phyloP scores from a whole-genome alignment of 2,329 filamentous ascomycete genomes.

The Chrysoporthe cubensis region DNA sequence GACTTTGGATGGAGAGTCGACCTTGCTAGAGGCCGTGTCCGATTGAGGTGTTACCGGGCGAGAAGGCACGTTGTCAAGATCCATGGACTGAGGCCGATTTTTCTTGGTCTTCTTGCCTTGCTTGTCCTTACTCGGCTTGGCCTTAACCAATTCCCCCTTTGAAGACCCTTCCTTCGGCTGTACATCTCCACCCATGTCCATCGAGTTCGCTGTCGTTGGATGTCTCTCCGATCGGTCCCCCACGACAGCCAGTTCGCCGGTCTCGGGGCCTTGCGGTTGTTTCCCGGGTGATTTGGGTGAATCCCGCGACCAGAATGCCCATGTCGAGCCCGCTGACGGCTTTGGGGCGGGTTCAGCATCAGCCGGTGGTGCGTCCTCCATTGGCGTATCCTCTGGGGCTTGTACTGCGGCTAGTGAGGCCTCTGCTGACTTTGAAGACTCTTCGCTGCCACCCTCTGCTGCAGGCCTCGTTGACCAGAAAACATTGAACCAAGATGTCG shows the following conservation, averaged over 20 bases:
- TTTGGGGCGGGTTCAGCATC: conserved; percentile 38
- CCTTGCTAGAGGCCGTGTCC: conserved; percentile 35
- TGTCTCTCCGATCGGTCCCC: conserved; percentile 61
- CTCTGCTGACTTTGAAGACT: conserved; percentile 25
- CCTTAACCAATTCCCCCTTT: conserved; percentile 41
- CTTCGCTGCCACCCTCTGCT: conserved; percentile 14
- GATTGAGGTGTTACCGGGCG: conserved; percentile 41
- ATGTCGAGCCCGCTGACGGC: conserved; percentile 66
- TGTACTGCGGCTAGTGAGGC: conserved; percentile 32
- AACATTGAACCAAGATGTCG: conserved; percentile 41
- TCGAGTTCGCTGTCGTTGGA: conserved; percentile 51
- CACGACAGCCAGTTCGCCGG: conserved; percentile 60
- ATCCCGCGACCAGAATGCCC: conserved; percentile 80
- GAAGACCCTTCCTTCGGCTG: conserved; percentile 32
- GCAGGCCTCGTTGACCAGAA: conserved; percentile 25
- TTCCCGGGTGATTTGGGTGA: conserved; percentile 42
- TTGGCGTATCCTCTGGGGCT: conserved; percentile 45
- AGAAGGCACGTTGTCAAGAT: conserved; percentile 46
- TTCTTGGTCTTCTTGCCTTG: conserved; percentile 46
- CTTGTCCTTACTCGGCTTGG: conserved; percentile 35
- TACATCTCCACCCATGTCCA: conserved; percentile 42
- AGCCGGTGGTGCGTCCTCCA: conserved; percentile 46
- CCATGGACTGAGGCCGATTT: conserved; percentile 51
- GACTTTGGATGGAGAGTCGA: conserved; percentile 36
- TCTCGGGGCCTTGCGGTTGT: conserved; percentile 39